Percentiles rank a stretch among this genome's conserved stretches.
Evolutionary conservation across 768 basidiomycete species (phyloP).

Genomic region (Paxillus involutus): DNA sequence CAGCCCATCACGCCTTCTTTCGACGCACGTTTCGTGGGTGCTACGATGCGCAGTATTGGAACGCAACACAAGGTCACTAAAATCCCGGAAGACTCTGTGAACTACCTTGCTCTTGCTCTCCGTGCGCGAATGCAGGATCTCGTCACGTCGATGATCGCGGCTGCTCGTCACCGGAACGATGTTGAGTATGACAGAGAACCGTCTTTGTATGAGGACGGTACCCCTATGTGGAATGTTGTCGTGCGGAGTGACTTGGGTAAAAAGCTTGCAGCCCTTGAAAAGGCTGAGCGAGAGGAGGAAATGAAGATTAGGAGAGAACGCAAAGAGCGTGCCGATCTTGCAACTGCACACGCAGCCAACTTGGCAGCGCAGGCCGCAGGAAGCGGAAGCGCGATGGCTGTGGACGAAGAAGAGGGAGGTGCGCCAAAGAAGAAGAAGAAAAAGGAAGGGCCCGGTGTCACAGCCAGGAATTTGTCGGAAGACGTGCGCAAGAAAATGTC

Average conservation of each 20-base stretch:
- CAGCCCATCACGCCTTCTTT: conserved; percentile 72
- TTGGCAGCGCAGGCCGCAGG: conserved; percentile 57
- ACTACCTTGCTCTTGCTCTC: conserved; percentile 78
- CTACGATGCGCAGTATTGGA: conserved; percentile 68
- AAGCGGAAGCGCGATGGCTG: conserved; percentile 21
- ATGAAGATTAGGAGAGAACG: conserved; percentile 69
- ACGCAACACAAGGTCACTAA: conserved; percentile 66
- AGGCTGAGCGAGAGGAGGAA: conserved; percentile 83
- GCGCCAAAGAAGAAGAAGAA: conserved; percentile 80
- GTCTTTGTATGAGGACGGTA: conserved; percentile 61
- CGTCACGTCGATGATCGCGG: conserved; percentile 64
- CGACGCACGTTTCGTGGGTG: conserved; percentile 60
- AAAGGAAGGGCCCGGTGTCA: conserved; percentile 80
- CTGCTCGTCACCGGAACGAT: conserved; percentile 67
- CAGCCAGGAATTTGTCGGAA: conserved; percentile 87
- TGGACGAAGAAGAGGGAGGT: conserved; percentile 51
- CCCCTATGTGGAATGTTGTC: conserved; percentile 81
- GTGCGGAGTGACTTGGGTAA: conserved; percentile 81
- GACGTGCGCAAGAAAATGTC: conserved; percentile 91
- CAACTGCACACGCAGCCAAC: conserved; percentile 67
- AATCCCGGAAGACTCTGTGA: conserved; percentile 69
- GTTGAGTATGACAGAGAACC: conserved; percentile 69
- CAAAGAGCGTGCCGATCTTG: conserved; percentile 72
- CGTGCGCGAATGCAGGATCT: conserved; percentile 73
- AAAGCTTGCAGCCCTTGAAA: conserved; percentile 73